A percentile compares a stretch with the other conserved stretches of the same genome.
Conservation (phyloP, 768 basidiomycete genomes). For the Serendipita vermifera region DNA sequence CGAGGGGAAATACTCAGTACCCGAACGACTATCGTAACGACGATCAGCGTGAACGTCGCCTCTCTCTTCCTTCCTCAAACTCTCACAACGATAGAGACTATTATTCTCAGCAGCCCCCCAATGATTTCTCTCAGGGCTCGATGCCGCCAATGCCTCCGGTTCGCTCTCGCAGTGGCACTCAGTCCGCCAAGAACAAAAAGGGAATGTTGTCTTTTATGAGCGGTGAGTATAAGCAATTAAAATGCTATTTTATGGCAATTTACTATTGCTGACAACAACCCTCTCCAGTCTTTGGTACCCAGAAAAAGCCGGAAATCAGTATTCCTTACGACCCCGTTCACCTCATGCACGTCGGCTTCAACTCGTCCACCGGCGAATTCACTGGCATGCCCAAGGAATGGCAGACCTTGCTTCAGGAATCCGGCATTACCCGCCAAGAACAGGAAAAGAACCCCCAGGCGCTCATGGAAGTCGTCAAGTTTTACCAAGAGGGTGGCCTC, state of each 20-base stretch:
- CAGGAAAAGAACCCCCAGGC: constrained; percentile 98
- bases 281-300: constrained; percentile 42
- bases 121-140: constrained; percentile 4
- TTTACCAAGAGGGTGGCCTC: constrained; percentile 71
- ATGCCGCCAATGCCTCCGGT: constrained; percentile 10
- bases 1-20: constrained; percentile 71
- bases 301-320: constrained; percentile 81
- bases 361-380: constrained; percentile 96
- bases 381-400: constrained; percentile 97
- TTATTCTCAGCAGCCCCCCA: constrained; percentile 6
- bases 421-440: constrained; percentile 83
- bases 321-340: constrained; percentile 98
- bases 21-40: constrained; percentile 41
- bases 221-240: constrained; percentile 9
- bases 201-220: constrained; percentile 15
- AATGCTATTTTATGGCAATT: not conserved
- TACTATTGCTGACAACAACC: not conserved
- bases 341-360: constrained; percentile 98
- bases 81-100: not conserved
- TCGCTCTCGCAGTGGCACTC: constrained; percentile 14
- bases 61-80: constrained; percentile 1
- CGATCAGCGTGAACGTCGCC: constrained; percentile 3
- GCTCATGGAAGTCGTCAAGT: constrained; percentile 97
- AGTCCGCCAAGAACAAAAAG: constrained; percentile 14
- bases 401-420: constrained; percentile 93